These are phyloP conservation scores for Euphorbia peplus DNA, from an alignment of 345 rosid species.

Conservation along the genomic window DNA sequence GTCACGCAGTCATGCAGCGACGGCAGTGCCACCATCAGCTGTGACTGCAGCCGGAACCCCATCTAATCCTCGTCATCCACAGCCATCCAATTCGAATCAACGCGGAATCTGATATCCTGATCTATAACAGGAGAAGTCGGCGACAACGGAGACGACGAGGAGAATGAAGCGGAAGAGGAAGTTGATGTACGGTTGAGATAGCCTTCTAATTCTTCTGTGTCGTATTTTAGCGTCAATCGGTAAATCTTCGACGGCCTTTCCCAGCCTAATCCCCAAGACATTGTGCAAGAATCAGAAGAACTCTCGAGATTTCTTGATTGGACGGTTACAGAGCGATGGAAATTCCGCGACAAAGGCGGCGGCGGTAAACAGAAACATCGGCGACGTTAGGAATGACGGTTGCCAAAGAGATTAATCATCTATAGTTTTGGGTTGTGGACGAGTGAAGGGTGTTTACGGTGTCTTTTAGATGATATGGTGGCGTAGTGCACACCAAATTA, in stretches of 20 bases:
- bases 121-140: constrained; percentile 34
- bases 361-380: background rate
- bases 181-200: constrained; percentile 45
- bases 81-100: constrained; percentile 90
- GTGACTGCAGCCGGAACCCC: constrained; percentile 79
- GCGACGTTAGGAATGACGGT: too few species aligned
- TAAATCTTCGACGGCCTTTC: constrained; percentile 81
- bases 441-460: too few species aligned
- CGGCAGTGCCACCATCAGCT: constrained; percentile 91
- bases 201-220: constrained; percentile 57
- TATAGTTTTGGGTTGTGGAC: too few species aligned
- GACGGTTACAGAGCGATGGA: constrained; percentile 9
- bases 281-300: constrained; percentile 25
- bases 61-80: constrained; percentile 93
- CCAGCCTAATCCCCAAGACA: constrained; percentile 99
- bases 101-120: constrained; percentile 61
- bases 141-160: constrained; percentile 29
- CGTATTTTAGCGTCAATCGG: constrained; percentile 68
- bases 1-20: constrained; percentile 73
- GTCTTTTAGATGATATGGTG: too few species aligned
- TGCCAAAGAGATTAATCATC: too few species aligned
- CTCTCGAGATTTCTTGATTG: constrained; percentile 21
- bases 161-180: constrained; percentile 30
- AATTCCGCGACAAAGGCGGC: background rate
- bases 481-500: too few species aligned